Percentiles rank a stretch among this genome's conserved stretches.
Evolutionary conservation across 2,329 filamentous ascomycete species (phyloP).

Genomic region (Lasiodiplodia theobromae): DNA sequence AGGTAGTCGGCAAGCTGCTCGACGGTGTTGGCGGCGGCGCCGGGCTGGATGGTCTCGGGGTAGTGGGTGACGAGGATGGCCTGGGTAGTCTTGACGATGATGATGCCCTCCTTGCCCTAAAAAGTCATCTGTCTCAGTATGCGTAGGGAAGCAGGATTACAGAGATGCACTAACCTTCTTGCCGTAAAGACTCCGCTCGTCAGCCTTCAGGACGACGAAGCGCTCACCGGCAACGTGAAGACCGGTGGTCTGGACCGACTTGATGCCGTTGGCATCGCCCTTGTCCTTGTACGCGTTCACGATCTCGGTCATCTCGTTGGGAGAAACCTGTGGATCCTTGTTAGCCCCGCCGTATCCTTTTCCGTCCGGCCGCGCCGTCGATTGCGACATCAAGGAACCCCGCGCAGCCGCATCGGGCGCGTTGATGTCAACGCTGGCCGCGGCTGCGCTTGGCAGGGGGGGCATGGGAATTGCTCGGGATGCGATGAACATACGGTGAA

Average conservation of each 20-base stretch:
- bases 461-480: slow-evolving; percentile 19
- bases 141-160: slow-evolving; percentile 25
- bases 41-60: slow-evolving; percentile 73
- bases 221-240: slow-evolving; percentile 78
- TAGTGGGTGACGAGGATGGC: slow-evolving; percentile 91
- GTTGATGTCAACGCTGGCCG: background rate
- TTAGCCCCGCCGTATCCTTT: slow-evolving; percentile 29
- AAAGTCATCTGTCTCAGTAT: background rate
- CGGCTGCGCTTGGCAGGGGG: background rate
- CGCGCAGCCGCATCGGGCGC: slow-evolving; percentile 3
- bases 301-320: slow-evolving; percentile 63
- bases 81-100: slow-evolving; percentile 85
- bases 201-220: slow-evolving; percentile 78
- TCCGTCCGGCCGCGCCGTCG: slow-evolving; percentile 6
- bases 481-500: slow-evolving; percentile 70
- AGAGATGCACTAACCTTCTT: slow-evolving; percentile 71
- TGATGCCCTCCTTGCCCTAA: slow-evolving; percentile 80
- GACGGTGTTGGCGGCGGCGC: slow-evolving; percentile 78
- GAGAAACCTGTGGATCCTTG: slow-evolving; percentile 52
- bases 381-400: slow-evolving; percentile 19
- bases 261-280: slow-evolving; percentile 59
- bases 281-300: slow-evolving; percentile 61
- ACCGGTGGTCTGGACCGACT: slow-evolving; percentile 74
- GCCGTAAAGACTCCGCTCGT: slow-evolving; percentile 81
- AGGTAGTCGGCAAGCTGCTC: slow-evolving; percentile 89